Percentiles rank a stretch among this genome's conserved stretches.
Evolutionary conservation across 2,329 filamentous ascomycete genomes (phyloP).

Genomic region (Mariannaea sp.): DNA sequence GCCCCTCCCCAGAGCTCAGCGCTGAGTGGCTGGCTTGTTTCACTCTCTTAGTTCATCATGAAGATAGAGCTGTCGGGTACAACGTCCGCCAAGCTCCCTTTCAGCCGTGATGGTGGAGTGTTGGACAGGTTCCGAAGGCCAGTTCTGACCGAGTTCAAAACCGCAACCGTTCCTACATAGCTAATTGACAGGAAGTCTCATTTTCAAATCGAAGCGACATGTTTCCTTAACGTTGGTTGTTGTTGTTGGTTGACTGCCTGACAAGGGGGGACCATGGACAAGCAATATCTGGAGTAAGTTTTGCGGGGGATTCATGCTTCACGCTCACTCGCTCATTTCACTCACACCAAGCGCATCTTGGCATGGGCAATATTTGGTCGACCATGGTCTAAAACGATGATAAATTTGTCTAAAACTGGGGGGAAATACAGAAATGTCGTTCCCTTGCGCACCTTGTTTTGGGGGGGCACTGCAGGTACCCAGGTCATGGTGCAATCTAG

Average conservation of each 20-base stretch:
- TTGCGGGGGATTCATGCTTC: conserved; percentile 29
- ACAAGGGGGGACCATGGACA: too few relatives aligned
- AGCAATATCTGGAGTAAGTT: conserved; percentile 6
- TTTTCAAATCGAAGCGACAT: background rate
- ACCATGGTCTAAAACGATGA: conserved; percentile 24
- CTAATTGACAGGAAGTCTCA: background rate
- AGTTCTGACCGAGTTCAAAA: conserved; percentile 8
- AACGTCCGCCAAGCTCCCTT: background rate
- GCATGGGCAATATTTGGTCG: conserved; percentile 14
- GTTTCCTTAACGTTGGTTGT: background rate
- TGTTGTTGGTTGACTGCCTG: conserved; percentile 3
- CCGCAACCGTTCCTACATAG: conserved; percentile 5
- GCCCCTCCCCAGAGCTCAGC: background rate
- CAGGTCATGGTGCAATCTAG: conserved; percentile 30
- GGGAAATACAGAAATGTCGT: conserved; percentile 20
- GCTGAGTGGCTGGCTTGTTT: background rate
- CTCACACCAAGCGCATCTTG: background rate
- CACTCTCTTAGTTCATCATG: too few relatives aligned
- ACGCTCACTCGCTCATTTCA: conserved; percentile 22
- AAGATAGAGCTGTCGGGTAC: background rate
- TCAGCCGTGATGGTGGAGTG: conserved; percentile 11
- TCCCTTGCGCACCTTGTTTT: conserved; percentile 24
- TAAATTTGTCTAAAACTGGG: conserved; percentile 32
- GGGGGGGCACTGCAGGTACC: conserved; percentile 30
- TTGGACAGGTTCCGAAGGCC: conserved; percentile 5